A percentile compares a stretch with the other conserved stretches of the same genome.
phyloP scores from a whole-genome alignment of 805 yeast species.

The Cephaloascus albidus region DNA sequence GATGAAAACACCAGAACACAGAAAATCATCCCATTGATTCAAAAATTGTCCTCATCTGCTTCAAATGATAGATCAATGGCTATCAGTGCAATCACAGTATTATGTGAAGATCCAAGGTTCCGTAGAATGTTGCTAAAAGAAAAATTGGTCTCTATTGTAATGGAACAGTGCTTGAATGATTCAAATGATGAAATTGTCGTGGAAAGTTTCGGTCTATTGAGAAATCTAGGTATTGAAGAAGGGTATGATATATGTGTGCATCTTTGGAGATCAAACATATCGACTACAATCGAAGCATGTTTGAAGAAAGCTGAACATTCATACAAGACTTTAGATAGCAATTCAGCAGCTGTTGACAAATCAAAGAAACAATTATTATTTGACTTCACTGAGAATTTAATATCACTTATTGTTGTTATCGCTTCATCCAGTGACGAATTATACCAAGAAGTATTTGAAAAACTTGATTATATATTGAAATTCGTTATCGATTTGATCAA shows the following conservation, averaged over 20 bases:
- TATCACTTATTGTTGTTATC: conserved; percentile 60
- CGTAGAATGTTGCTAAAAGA: conserved; percentile 63
- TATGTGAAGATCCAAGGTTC: conserved; percentile 60
- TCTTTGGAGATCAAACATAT: conserved; percentile 71
- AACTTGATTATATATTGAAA: conserved; percentile 25
- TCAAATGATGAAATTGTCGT: conserved; percentile 65
- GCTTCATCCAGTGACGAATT: conserved; percentile 51
- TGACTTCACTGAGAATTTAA: conserved; percentile 64
- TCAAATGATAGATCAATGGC: conserved; percentile 76
- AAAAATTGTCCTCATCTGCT: conserved; percentile 49
- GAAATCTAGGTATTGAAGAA: conserved; percentile 77
- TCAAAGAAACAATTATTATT: conserved; percentile 40
- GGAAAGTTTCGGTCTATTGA: conserved; percentile 71
- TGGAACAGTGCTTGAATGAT: conserved; percentile 62
- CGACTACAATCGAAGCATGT: conserved; percentile 49
- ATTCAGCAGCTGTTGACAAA: conserved; percentile 15
- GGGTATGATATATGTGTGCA: conserved; percentile 74
- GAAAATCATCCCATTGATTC: conserved; percentile 60
- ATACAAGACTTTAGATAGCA: conserved; percentile 26
- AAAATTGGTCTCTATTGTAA: conserved; percentile 50
- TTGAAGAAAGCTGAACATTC: conserved; percentile 43
- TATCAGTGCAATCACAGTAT: conserved; percentile 57
- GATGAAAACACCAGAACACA: conserved; percentile 41
- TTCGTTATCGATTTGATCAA: conserved; percentile 27
- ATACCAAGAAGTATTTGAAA: conserved; percentile 35